phyloP scores from a whole-genome alignment of 2,329 filamentous ascomycete genomes.

The Exophiala spinifera region DNA sequence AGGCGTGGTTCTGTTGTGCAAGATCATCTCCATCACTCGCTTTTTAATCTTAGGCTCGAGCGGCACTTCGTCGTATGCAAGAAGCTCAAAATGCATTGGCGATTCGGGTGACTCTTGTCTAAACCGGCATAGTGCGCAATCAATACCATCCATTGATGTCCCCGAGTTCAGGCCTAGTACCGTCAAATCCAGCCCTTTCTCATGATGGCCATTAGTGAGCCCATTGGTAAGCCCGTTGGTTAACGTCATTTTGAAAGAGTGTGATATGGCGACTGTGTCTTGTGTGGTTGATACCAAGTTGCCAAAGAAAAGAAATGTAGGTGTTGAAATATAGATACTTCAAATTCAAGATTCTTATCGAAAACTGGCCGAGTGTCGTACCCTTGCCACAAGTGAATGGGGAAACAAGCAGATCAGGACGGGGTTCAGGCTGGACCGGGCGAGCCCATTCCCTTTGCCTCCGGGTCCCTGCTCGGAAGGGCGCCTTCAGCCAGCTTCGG shows the following conservation, averaged over 20 bases:
- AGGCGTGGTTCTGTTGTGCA: slow-evolving; percentile 52
- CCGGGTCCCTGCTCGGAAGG: no score
- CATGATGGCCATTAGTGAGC: slow-evolving; percentile 18
- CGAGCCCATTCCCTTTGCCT: no score
- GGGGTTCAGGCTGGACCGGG: no score
- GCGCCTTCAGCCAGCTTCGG: no score
- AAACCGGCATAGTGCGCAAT: slow-evolving; percentile 58
- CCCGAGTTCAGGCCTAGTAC: slow-evolving; percentile 56
- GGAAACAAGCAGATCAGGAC: no score
- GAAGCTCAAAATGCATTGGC: slow-evolving; percentile 55
- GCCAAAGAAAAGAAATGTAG: slow-evolving; percentile 3
- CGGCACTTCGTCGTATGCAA: slow-evolving; percentile 59
- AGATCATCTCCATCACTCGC: slow-evolving; percentile 57
- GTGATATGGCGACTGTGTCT: slow-evolving; percentile 1
- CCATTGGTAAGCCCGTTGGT: slow-evolving; percentile 14
- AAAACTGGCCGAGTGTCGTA: background rate
- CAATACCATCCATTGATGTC: slow-evolving; percentile 57
- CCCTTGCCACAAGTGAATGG: no score
- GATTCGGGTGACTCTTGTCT: slow-evolving; percentile 51
- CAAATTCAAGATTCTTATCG: background rate
- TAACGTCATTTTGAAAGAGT: slow-evolving; percentile 3
- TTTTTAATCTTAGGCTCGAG: slow-evolving; percentile 54
- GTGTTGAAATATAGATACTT: slow-evolving; percentile 4
- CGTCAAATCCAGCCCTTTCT: slow-evolving; percentile 46
- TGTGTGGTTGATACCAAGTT: background rate